These are phyloP conservation scores for Dispira parvispora DNA, from an alignment of 192 early-diverging fungal species.

Conservation along the genomic window DNA sequence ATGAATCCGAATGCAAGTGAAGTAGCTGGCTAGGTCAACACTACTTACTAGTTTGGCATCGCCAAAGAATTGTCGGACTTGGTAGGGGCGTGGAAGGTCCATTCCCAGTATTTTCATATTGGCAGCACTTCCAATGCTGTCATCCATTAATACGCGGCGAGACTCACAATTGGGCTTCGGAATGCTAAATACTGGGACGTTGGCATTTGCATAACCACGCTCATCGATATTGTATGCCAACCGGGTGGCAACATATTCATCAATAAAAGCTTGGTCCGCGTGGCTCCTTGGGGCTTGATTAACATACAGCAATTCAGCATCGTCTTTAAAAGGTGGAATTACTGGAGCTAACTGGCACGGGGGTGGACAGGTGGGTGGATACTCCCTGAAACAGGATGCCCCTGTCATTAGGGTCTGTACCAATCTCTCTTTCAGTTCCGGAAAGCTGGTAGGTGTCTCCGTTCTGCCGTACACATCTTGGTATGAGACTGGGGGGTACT, in stretches of 20 bases:
- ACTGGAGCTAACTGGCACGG: constrained; percentile 13
- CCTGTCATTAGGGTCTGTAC: background rate
- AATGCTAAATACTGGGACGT: constrained; percentile 12
- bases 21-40: constrained; percentile 12
- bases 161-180: constrained; percentile 12
- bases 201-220: background rate
- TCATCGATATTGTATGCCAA: constrained; percentile 17
- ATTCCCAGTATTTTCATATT: background rate
- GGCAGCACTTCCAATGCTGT: background rate
- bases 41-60: constrained; percentile 10
- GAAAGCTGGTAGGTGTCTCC: background rate
- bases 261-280: background rate
- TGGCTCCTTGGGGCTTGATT: constrained; percentile 11
- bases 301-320: background rate
- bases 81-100: background rate
- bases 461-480: background rate
- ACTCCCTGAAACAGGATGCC: background rate
- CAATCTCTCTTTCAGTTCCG: background rate
- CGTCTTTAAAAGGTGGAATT: constrained; percentile 9
- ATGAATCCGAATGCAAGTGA: constrained; percentile 6
- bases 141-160: background rate
- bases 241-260: background rate
- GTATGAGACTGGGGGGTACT: background rate
- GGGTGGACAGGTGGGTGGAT: constrained; percentile 14
- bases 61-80: background rate